Base-by-base conservation (phyloP, 495 filamentous ascomycete species). In the Tuber indicum region DNA sequence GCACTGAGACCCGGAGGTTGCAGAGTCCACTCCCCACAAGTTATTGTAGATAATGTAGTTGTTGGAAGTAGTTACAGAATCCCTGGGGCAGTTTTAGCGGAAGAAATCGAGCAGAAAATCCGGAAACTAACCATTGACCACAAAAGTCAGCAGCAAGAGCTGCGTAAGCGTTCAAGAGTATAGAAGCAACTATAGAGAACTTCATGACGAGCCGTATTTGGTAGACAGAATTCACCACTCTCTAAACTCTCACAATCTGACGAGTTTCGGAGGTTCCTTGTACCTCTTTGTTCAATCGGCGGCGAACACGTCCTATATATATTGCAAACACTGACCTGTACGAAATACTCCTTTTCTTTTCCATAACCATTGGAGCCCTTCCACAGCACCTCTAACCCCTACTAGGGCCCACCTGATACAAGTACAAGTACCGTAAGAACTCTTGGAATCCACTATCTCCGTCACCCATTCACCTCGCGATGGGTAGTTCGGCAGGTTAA, bases 1-100 rank as follows among this genome's bases (percentile, higher is more conserved):
- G 86, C 90, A 91, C 83, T 91, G 89, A 21, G 79, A 86, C 46
- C 90, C 90, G 42, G 85, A 84, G 46, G 83, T 85, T 66, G 87
- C 84, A 58, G 77, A 78, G 72, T 76, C 76, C 72, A 81, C 62
- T 43, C 88, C 88, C 88, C 88, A 90, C 70, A 89, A 84, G 81
- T 90, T 86, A 83, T 89, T 87, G 82, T 87, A 87, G 72, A 90
- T 74, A 73, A 85, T 89, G 80, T 86, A 89, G 75, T 80, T 84
- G 58, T 77, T 81, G 46, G 46, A 17, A 8, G 79, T 77, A 5
- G 74, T 80, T 7, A 47, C 74, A 4, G 72, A 74, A 49, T 72
- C 77, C 72, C 79, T 79, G 62, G 16, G 3, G 12, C 17, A 43
- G 58, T 17, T 26, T 66, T 66, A 66, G 58, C 26, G 2, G 58